phyloP scores from a whole-genome alignment of 2,329 filamentous ascomycete species.

The Colletotrichum zoysiae region DNA sequence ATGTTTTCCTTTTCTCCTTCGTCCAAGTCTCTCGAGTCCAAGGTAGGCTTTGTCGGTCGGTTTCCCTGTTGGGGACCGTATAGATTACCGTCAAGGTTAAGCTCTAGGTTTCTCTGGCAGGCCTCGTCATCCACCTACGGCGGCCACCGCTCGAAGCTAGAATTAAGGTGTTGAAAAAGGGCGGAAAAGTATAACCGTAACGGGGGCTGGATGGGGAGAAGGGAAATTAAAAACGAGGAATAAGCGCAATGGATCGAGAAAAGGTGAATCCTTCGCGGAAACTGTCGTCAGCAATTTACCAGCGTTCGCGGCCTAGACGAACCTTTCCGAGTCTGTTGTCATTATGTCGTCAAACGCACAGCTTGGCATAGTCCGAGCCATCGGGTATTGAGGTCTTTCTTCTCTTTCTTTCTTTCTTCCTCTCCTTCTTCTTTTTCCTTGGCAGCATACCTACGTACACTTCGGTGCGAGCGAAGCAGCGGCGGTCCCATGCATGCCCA shows the following conservation, averaged over 20 bases:
- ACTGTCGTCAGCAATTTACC: too few species aligned
- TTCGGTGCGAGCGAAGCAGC: not conserved
- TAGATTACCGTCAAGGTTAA: constrained; percentile 25
- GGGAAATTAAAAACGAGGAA: not conserved
- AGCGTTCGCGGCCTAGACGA: not conserved
- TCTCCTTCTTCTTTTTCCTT: not conserved
- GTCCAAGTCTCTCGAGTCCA: not conserved
- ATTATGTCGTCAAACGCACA: not conserved
- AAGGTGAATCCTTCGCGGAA: not conserved
- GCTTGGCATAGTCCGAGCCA: not conserved
- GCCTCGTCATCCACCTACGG: constrained; percentile 28
- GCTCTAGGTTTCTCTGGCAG: constrained; percentile 21
- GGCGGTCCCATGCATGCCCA: not conserved
- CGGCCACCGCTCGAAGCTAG: not conserved
- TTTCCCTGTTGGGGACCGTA: not conserved
- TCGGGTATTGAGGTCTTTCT: not conserved
- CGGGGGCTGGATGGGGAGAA: too few species aligned
- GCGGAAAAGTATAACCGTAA: not conserved
- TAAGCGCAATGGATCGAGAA: not conserved
- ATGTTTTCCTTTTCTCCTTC: too few species aligned
- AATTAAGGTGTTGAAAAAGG: not conserved
- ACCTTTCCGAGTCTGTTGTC: not conserved
- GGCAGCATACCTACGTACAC: too few species aligned
- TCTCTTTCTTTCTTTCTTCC: not conserved
- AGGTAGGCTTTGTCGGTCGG: not conserved